phyloP scores from a whole-genome alignment of 2,329 filamentous ascomycete species.

The Epichloe festucae region DNA sequence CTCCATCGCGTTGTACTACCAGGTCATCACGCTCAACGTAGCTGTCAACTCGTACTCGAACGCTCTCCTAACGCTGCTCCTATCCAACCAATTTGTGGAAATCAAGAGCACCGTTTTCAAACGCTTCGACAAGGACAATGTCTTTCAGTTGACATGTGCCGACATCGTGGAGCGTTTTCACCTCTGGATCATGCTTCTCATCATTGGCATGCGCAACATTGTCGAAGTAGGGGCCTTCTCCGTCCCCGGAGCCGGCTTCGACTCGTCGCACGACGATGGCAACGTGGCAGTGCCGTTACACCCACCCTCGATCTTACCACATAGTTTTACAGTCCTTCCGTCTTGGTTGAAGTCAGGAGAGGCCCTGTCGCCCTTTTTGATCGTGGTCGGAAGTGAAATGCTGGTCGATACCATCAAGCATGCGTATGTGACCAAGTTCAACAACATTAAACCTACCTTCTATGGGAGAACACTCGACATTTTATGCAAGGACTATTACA shows the following conservation, averaged over 20 bases:
- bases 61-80: slow-evolving; percentile 75
- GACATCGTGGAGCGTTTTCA: slow-evolving; percentile 97
- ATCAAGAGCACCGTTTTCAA: slow-evolving; percentile 99
- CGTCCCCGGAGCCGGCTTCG: slow-evolving; percentile 39
- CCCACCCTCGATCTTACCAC: slow-evolving; percentile 65
- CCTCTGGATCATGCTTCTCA: slow-evolving; percentile 91
- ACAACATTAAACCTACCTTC: slow-evolving; percentile 84
- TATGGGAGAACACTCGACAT: slow-evolving; percentile 88
- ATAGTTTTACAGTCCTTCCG: slow-evolving; percentile 82
- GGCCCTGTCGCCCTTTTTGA: slow-evolving; percentile 80
- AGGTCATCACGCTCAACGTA: slow-evolving; percentile 94
- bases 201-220: slow-evolving; percentile 91
- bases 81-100: slow-evolving; percentile 98
- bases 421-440: slow-evolving; percentile 96
- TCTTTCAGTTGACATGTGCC: slow-evolving; percentile 92
- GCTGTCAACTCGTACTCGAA: slow-evolving; percentile 98
- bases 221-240: slow-evolving; percentile 86
- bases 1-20: slow-evolving; percentile 82
- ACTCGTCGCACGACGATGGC: slow-evolving; percentile 31
- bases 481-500: slow-evolving; percentile 94
- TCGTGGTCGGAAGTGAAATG: slow-evolving; percentile 94
- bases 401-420: slow-evolving; percentile 95
- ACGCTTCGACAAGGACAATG: slow-evolving; percentile 93
- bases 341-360: slow-evolving; percentile 67
- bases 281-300: slow-evolving; percentile 47